Evolutionary conservation across 129 eudicot genomes (phyloP).

Genomic region (Centrapalus pauciflorus): DNA sequence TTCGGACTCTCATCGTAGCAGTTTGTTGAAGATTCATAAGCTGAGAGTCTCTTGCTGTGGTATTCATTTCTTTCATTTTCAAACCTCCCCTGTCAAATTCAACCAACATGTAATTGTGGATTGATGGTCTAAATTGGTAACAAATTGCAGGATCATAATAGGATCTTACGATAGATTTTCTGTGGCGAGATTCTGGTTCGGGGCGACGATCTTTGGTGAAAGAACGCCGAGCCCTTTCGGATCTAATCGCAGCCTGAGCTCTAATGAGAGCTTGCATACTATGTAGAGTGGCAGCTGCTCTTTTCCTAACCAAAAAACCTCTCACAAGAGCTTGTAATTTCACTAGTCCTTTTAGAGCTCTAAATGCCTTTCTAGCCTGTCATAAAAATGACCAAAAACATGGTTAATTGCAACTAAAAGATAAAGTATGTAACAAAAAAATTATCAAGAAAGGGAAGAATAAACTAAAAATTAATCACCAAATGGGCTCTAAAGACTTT

Average conservation of each 20-base stretch:
- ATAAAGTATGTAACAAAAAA: not conserved
- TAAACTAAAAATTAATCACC: conserved; percentile 37
- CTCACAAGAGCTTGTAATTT: conserved; percentile 89
- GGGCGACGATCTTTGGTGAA: conserved; percentile 36
- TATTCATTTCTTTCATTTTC: conserved; percentile 57
- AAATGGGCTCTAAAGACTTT: conserved; percentile 72
- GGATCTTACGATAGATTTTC: conserved; percentile 66
- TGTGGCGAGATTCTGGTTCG: conserved; percentile 37
- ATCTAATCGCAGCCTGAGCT: conserved; percentile 66
- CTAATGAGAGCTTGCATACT: conserved; percentile 95
- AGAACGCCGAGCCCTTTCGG: conserved; percentile 63
- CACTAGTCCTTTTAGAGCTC: conserved; percentile 88
- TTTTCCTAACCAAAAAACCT: conserved; percentile 78
- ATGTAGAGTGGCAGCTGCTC: conserved; percentile 83
- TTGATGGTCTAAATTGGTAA: not conserved
- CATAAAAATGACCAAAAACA: conserved; percentile 3
- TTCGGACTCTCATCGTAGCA: conserved; percentile 71
- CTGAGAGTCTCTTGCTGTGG: conserved; percentile 67
- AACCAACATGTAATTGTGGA: not conserved
- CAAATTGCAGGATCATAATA: not conserved
- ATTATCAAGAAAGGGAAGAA: not conserved
- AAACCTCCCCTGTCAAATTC: conserved; percentile 49
- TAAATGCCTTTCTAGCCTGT: conserved; percentile 83
- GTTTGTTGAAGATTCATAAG: conserved; percentile 39
- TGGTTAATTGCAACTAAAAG: not conserved